phyloP scores from a whole-genome alignment of 768 basidiomycete species.

The Suillus decipiens region DNA sequence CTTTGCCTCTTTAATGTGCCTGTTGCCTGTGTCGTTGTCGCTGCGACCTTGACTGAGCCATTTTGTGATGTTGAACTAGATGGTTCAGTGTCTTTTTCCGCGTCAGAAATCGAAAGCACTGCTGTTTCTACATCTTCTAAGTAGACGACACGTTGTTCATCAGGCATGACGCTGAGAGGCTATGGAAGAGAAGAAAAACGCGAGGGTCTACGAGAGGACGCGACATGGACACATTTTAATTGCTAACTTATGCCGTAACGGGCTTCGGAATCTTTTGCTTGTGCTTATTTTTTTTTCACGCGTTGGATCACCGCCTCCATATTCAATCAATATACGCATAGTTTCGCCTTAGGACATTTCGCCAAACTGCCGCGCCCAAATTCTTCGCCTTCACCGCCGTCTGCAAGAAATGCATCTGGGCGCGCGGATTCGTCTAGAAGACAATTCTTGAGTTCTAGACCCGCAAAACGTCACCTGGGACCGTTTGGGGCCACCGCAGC shows the following conservation, averaged over 20 bases:
- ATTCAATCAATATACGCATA: background rate
- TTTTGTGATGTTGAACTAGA: conserved; percentile 27
- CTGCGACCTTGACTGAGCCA: conserved; percentile 11
- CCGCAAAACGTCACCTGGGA: conserved; percentile 27
- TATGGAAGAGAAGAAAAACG: conserved; percentile 11
- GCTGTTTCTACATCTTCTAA: conserved; percentile 46
- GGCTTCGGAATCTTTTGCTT: conserved; percentile 10
- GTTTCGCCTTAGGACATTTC: conserved; percentile 15
- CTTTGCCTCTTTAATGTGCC: conserved; percentile 54
- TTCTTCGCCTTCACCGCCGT: conserved; percentile 76
- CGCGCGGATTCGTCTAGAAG: conserved; percentile 50
- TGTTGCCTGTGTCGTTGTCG: conserved; percentile 21
- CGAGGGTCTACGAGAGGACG: background rate
- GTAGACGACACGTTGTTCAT: conserved; percentile 37
- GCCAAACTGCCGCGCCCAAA: conserved; percentile 77
- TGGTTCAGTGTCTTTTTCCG: conserved; percentile 15
- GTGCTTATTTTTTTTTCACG: background rate
- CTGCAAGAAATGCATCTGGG: conserved; percentile 50
- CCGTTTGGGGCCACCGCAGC: conserved; percentile 22
- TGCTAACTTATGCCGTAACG: background rate
- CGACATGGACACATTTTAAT: conserved; percentile 1
- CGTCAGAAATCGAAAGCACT: conserved; percentile 13
- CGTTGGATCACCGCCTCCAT: background rate
- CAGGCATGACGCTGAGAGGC: conserved; percentile 23
- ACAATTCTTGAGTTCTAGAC: conserved; percentile 32